phyloP scores from a whole-genome alignment of 1,139 yeast genomes.

The Yamadazyma epiphylla region DNA sequence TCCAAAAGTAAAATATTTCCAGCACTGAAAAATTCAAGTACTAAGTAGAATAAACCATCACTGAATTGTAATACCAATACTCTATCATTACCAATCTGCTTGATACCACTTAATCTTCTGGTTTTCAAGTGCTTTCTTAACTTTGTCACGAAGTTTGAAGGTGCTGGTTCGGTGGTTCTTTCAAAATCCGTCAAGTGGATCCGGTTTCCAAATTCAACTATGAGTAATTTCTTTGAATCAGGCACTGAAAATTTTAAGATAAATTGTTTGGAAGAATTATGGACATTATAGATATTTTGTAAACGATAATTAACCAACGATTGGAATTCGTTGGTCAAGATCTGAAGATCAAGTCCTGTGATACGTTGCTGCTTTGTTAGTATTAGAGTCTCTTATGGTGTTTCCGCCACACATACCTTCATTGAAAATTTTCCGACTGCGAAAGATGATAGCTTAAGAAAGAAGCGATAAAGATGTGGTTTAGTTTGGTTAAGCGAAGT shows the following conservation, averaged over 20 bases:
- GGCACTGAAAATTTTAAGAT: conserved; percentile 79
- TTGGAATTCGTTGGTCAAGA: conserved; percentile 65
- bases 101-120: conserved; percentile 67
- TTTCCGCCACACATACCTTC: conserved; percentile 1
- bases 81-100: conserved; percentile 76
- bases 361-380: conserved; percentile 64
- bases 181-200: conserved; percentile 77
- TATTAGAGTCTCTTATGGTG: conserved; percentile 2
- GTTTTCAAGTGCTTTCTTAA: conserved; percentile 83
- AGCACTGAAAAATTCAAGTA: conserved; percentile 89
- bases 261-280: conserved; percentile 69
- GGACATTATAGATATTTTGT: conserved; percentile 81
- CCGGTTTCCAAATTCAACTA: conserved; percentile 85
- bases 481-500: no score
- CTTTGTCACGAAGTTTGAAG: conserved; percentile 82
- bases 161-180: conserved; percentile 74
- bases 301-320: conserved; percentile 63
- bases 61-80: conserved; percentile 77
- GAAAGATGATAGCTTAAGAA: no score
- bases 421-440: conserved; percentile 1
- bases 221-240: conserved; percentile 70
- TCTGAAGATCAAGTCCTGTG: conserved; percentile 75
- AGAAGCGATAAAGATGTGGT: no score
- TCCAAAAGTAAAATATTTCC: conserved; percentile 85
- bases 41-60: conserved; percentile 74